Evolutionary conservation across 1,139 yeast species (phyloP).

Genomic region (Saccharomyces hybrid): DNA sequence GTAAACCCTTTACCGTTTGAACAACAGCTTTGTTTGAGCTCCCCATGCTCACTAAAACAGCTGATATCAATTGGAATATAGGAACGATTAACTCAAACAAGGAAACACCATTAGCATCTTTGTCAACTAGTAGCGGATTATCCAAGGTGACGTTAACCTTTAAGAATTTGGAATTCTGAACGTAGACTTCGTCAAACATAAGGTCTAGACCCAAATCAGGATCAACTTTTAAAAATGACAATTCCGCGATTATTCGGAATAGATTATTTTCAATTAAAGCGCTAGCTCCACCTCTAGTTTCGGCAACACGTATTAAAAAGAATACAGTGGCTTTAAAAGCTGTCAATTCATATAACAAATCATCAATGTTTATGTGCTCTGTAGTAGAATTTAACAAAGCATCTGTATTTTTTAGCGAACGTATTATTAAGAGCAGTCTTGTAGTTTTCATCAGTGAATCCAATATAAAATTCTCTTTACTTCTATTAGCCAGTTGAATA

Average conservation of each 20-base stretch:
- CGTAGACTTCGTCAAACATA: constrained; percentile 31
- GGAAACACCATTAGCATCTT: constrained; percentile 36
- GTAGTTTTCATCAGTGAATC: constrained; percentile 58
- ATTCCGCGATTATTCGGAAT: constrained; percentile 51
- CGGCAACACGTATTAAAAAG: constrained; percentile 65
- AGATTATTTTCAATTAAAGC: constrained; percentile 67
- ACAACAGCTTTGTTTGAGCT: constrained; percentile 64
- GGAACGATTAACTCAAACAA: constrained; percentile 70
- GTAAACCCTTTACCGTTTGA: constrained; percentile 44
- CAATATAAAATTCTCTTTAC: constrained; percentile 48
- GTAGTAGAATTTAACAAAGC: constrained; percentile 40
- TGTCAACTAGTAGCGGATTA: constrained; percentile 38
- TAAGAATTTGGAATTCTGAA: constrained; percentile 31
- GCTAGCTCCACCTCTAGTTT: constrained; percentile 67
- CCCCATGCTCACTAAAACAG: constrained; percentile 69
- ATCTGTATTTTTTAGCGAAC: constrained; percentile 63
- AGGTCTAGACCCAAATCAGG: constrained; percentile 69
- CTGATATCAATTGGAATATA: constrained; percentile 61
- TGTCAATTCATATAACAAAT: constrained; percentile 61
- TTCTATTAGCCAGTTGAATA: constrained; percentile 48
- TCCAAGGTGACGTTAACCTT: constrained; percentile 44
- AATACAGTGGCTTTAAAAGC: constrained; percentile 67
- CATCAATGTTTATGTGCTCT: constrained; percentile 41
- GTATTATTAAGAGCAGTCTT: constrained; percentile 53
- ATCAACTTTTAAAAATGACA: constrained; percentile 56